Evolutionary conservation across 192 early-diverging fungal species (phyloP), one percentile per base, ranked within the genome.

Genomic region (Gryganskiella cystojenkinii): DNA sequence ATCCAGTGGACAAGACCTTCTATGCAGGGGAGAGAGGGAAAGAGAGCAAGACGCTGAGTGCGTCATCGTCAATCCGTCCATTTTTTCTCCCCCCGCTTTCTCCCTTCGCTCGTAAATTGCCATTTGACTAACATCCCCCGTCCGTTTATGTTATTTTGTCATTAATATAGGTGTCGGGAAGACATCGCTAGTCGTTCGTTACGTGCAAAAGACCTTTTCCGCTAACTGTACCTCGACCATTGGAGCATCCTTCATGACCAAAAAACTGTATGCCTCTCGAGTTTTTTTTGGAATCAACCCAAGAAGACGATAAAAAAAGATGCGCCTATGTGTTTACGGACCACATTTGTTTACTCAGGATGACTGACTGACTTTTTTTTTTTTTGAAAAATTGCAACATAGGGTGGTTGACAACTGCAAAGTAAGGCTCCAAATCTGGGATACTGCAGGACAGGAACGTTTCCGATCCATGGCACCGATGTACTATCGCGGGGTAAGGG

Each of bases 381-480:
- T 40, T 40, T 40, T 5, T 5, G 37, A 40, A 40, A 40, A 40
- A 40, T 9, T 9, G 13, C 5, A 40, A 40, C 5, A 42, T 60
- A 89, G 87, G 43, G 79, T 82, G 52, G 84, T 91, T 19, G 91
- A 93, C 56, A 87, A 88, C 54, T 93, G 90, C 80, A 91, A 90
- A 81, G 90, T 90, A 72, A 80, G 90, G 49, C 84, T 93, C 34
- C 92, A 93, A 79, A 91, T 93, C 55, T 93, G 92, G 89, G 89
- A 90, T 67, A 90, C 87, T 27, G 87, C 89, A 27, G 89, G 89
- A n/a, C 87, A 90, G 63, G 91, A 91, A 76, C 85, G 91, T 28
- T 92, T 92, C 81, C 83, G 91, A 51, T 87, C 91, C 50, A 91
- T 92, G 90, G 86, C 90, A n/a, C 88, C 88, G 56, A 88, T 90